These are phyloP conservation scores for Phytophthora tentaculata DNA, from an alignment of 352 stramenopile genomes.

Conservation along the genomic window DNA sequence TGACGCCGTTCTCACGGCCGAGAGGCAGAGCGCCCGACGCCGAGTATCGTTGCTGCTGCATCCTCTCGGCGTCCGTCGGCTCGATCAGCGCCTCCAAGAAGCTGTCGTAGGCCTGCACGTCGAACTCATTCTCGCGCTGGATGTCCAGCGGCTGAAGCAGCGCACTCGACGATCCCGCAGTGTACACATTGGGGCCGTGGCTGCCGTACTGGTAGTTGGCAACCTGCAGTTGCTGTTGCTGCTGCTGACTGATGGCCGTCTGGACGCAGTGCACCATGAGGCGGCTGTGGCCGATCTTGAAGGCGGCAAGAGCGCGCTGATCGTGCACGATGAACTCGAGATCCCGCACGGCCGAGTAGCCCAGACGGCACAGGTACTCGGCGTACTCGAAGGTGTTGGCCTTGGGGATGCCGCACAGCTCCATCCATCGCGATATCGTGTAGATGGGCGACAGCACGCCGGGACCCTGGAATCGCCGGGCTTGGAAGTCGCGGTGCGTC, in stretches of 20 bases:
- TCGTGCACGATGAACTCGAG: constrained; percentile 68
- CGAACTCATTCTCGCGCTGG: constrained; percentile 57
- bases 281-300: constrained; percentile 54
- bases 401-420: constrained; percentile 58
- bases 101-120: constrained; percentile 57
- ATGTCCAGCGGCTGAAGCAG: constrained; percentile 61
- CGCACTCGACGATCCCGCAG: constrained; percentile 46
- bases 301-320: constrained; percentile 46
- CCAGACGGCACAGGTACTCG: constrained; percentile 60
- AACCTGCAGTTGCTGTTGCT: constrained; percentile 33
- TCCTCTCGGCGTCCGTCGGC: constrained; percentile 36
- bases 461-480: constrained; percentile 47
- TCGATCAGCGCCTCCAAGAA: constrained; percentile 67
- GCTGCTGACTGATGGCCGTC: constrained; percentile 34
- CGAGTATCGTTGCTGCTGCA: constrained; percentile 43
- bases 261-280: constrained; percentile 55
- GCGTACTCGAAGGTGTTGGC: constrained; percentile 58
- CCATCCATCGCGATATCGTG: constrained; percentile 70
- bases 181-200: constrained; percentile 37
- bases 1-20: constrained; percentile 25
- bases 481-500: constrained; percentile 50
- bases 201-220: constrained; percentile 39
- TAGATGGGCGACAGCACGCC: constrained; percentile 40
- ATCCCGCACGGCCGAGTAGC: constrained; percentile 63
- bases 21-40: constrained; percentile 10